These are phyloP conservation scores for Trametes meyenii DNA, from an alignment of 768 basidiomycete genomes.

Conservation along the genomic window DNA sequence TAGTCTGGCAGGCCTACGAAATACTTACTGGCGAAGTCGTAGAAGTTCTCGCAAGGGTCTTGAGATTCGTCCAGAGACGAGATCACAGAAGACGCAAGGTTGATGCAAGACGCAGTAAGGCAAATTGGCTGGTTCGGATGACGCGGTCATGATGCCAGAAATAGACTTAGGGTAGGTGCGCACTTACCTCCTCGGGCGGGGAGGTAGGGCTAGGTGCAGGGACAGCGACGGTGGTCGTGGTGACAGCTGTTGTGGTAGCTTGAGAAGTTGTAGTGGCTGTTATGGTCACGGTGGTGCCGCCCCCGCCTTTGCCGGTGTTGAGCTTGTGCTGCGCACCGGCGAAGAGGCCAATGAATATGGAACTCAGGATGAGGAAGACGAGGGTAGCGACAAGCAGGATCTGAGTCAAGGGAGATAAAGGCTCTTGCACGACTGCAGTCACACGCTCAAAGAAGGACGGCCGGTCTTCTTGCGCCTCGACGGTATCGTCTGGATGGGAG, in stretches of 20 bases:
- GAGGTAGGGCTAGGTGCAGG: slow-evolving; percentile 56
- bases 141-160: not conserved
- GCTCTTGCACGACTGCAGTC: slow-evolving; percentile 66
- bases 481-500: slow-evolving; percentile 40
- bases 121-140: slow-evolving; percentile 58
- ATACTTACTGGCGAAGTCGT: slow-evolving; percentile 84
- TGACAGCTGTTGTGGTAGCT: slow-evolving; percentile 39
- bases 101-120: slow-evolving; percentile 76
- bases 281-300: slow-evolving; percentile 47
- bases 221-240: slow-evolving; percentile 41
- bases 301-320: slow-evolving; percentile 47
- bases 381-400: slow-evolving; percentile 76
- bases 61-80: slow-evolving; percentile 75
- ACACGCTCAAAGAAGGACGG: slow-evolving; percentile 50
- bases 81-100: slow-evolving; percentile 81
- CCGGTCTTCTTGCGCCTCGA: slow-evolving; percentile 25
- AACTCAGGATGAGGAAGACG: slow-evolving; percentile 76
- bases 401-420: slow-evolving; percentile 83
- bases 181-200: slow-evolving; percentile 53
- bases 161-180: not conserved
- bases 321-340: slow-evolving; percentile 85
- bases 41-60: slow-evolving; percentile 97
- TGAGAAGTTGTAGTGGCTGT: slow-evolving; percentile 40
- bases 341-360: slow-evolving; percentile 92
- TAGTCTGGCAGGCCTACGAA: not conserved